Evolutionary conservation across 768 basidiomycete species (phyloP), one percentile per base, ranked within the genome.

Genomic region (Trametes cinnabarina): DNA sequence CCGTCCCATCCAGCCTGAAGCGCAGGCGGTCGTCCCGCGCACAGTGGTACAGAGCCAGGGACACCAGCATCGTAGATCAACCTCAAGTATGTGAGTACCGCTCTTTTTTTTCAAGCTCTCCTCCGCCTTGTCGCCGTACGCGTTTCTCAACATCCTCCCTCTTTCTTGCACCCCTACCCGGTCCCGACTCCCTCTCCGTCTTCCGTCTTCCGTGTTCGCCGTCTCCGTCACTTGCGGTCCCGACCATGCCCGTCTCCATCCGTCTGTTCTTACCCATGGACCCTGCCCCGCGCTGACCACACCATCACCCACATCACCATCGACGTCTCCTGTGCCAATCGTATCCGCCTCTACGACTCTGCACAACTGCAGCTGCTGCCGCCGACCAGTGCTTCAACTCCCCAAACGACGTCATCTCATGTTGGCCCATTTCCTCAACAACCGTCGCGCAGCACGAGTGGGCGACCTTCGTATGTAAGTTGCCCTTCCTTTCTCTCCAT

Each of bases 401-500:
- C 22, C 84, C 84, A 60, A 94, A 94, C 74, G 71, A 82, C 47
- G 76, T 91, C 59, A 78, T 86, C 41, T 90, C 92, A 8, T 95
- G 94, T 70, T 94, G 79, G 68, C 94, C 94, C 10, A 76, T 75
- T 0, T 47, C 71, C 8, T 72, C 79, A 56, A 82, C 82, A 20
- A 60, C 75, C 23, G 76, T 94, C 59, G 71, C 79, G n/a, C 92
- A 96, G 72, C 81, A 87, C 66, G 72, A 88, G 47, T 91, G 83
- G 79, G 83, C 85, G 4, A 80, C 85, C 35, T 86, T 93, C 68
- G 83, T 93, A 67, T 94, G 92, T 91, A 68, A 71, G 90, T 87
- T 64, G 25, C 35, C 50, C 62, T 12, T 60, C 42, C 42, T 59
- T 39, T 14, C 55, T 47, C 26, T 60, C 58, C 30, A 6, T 6